These are phyloP conservation scores for Aspergillus thermomutatus DNA, from an alignment of 2,329 filamentous ascomycete genomes.

Conservation along the genomic window DNA sequence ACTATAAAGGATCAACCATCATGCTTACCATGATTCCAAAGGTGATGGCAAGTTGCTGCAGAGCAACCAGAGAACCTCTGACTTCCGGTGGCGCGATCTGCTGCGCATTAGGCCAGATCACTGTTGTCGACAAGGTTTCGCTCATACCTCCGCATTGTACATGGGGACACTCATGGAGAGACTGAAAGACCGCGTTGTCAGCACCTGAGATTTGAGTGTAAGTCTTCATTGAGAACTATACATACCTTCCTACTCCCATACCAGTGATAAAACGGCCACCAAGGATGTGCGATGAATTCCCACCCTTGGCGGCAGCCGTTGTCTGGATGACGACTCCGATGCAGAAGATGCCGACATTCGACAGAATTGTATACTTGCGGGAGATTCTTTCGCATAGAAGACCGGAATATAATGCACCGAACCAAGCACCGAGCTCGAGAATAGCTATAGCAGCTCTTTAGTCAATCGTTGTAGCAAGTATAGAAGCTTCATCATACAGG, in stretches of 20 bases:
- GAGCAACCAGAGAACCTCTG: background rate
- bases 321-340: constrained; percentile 68
- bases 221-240: background rate
- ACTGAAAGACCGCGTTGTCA: background rate
- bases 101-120: constrained; percentile 52
- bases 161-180: constrained; percentile 42
- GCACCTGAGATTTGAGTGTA: background rate
- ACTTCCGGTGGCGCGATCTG: constrained; percentile 29
- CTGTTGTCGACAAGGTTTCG: background rate
- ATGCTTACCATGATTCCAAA: constrained; percentile 60
- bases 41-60: constrained; percentile 44
- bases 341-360: constrained; percentile 65
- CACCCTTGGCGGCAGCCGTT: constrained; percentile 45
- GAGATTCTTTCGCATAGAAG: constrained; percentile 68
- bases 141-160: constrained; percentile 50
- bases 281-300: constrained; percentile 59
- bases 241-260: constrained; percentile 52
- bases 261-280: constrained; percentile 66
- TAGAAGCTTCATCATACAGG: constrained; percentile 4
- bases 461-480: background rate
- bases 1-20: constrained; percentile 31
- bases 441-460: constrained; percentile 50
- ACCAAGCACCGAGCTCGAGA: constrained; percentile 72
- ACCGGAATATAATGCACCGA: constrained; percentile 68
- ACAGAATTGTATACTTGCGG: constrained; percentile 66